Evolutionary conservation across 2,329 filamentous ascomycete genomes (phyloP), one percentile per base, ranked within the genome.

Genomic region (Aspergillus calidoustus): DNA sequence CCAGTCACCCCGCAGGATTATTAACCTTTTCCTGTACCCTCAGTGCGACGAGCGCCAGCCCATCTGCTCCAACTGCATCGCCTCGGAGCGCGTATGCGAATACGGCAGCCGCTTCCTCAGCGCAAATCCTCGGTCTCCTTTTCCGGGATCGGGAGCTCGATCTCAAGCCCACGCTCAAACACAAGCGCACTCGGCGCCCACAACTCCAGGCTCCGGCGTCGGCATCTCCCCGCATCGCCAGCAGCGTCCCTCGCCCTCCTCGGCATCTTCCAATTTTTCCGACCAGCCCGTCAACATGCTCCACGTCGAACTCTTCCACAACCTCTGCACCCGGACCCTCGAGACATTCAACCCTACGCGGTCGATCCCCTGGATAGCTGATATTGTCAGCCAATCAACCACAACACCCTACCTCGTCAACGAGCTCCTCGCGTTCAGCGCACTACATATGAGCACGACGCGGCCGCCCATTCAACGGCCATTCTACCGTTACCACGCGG

Each of bases 361-460:
- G 19, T 41, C 25, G 7, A 17, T 59, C 7, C 19, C 30, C 9
- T 49, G 57, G 13, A 59, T 64, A 1, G 9, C 58, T 0, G 60
- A 64, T 3, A 23, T 67, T 1, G 31, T 65, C 7, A 13, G 31
- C 6, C 17, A 43, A 1, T 9, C 54, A 30, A 23, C 69, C 4
- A 31, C 46, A n/a, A 68, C 62, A 3, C 82, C 80, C 1, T 84
- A 81, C 57, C 75, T 83, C 3, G 77, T 84, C 63, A 80, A 84
- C 59, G 75, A 82, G 64, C 51, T 83, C 5, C 75, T 84, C 11
- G 82, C 81, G 44, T 64, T 82, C 51, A 75, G 80, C 13, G 81
- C 82, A 4, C 71, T 81, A 3, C 80, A 84, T 59, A 64, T 79
- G 15, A 77, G 76, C 59, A 74, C 69, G 2, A 64, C 75, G 2